These are phyloP conservation scores for Kwoniella heveanensis DNA, from an alignment of 768 basidiomycete genomes.

Conservation along the genomic window DNA sequence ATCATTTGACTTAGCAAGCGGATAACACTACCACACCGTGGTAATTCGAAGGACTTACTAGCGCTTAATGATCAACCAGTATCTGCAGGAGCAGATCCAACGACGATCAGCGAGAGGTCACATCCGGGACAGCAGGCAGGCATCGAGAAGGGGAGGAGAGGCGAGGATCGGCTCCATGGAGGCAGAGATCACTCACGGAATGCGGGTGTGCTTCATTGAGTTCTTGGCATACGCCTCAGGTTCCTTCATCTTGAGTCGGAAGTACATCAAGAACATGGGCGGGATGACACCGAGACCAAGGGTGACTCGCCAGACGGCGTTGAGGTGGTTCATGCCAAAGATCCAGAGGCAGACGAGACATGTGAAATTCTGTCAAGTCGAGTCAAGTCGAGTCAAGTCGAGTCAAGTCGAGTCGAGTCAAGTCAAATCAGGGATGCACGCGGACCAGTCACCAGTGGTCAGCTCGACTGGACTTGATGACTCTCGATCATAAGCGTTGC, in stretches of 20 bases:
- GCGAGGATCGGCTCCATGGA: too few species aligned
- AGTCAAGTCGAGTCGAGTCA: too few species aligned
- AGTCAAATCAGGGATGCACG: too few species aligned
- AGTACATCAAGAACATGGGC: conserved; percentile 76
- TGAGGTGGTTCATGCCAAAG: conserved; percentile 75
- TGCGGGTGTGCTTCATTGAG: conserved; percentile 72
- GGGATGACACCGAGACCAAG: conserved; percentile 82
- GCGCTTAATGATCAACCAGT: conserved; percentile 71
- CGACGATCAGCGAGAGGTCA: too few species aligned
- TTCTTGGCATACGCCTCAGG: conserved; percentile 72
- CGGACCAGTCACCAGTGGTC: too few species aligned
- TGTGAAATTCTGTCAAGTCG: conserved; percentile 25
- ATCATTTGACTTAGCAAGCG: conserved; percentile 13
- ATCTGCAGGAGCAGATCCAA: conserved; percentile 17
- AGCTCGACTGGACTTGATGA: too few species aligned
- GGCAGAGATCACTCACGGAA: conserved; percentile 61
- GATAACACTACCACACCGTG: too few species aligned
- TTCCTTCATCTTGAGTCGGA: conserved; percentile 80
- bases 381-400: too few species aligned
- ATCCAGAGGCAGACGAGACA: conserved; percentile 82
- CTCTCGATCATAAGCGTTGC: too few species aligned
- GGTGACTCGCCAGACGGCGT: conserved; percentile 83
- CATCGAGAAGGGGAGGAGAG: too few species aligned
- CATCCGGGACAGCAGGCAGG: too few species aligned
- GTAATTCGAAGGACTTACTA: conserved; percentile 59